Evolutionary conservation across 78 protist species (phyloP), one percentile per base, ranked within the genome.

Genomic region (Bigelowiella natans): DNA sequence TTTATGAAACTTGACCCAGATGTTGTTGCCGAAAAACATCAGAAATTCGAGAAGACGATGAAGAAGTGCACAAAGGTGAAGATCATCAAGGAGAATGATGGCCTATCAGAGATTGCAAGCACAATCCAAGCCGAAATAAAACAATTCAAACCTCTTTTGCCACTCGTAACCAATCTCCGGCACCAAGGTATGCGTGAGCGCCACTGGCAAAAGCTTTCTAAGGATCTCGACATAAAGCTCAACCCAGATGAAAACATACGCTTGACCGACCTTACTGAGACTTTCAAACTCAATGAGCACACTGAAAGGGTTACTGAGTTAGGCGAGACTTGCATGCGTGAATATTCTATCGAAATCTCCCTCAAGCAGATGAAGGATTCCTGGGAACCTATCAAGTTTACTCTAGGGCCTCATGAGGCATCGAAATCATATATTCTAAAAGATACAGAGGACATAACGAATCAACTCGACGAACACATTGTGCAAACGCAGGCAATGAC

Each of bases 141-240:
- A 36, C 90, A 39, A 30, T 96, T 96, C 89, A 30, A 3, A 11
- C 86, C 83, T 31, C 85, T 37, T 91, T 1, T 95, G 83, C 98
- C 98, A 3, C 85, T 97, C 26, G 91, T 97, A n/a, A 39, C 39
- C 36, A 94, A 94, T n/a, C 92, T 97, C 85, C 85, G 97, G 34
- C 36, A 93, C 85, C 94, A 94, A 1, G 97, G 97, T n/a, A 94
- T 97, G 93, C 92, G 94, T 11, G 96, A 92, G 7, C 39, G 97
- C 26, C 98, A 97, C 90, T 96, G 97, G 98, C 39, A 82, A 2
- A 28, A 88, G 36, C 82, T 96, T 34, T 11, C 92, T 11, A 82
- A 85, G 31, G 36, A 1, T 38, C 82, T 92, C 7, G 94, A 93
- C 37, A 11, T 84, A 38, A 86, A 40, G n/a, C 26, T 95, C 36